Percentiles rank a stretch among this genome's conserved stretches.
Conservation (phyloP, 2,329 filamentous ascomycete species). For the Dothistroma septosporum region DNA sequence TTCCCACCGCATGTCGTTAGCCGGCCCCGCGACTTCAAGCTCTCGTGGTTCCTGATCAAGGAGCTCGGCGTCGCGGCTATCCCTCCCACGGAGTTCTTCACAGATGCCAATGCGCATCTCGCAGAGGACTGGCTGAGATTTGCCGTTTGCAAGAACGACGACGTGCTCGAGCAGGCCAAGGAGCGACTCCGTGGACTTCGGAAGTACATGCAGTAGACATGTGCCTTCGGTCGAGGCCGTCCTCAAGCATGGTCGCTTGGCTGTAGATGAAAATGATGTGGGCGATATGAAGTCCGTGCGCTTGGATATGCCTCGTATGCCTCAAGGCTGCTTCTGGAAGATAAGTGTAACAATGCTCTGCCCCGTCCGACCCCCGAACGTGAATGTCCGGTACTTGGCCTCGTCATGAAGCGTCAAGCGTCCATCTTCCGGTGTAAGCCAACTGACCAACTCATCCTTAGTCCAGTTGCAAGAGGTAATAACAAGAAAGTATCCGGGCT, state of each 20-base stretch:
- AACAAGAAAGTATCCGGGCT: slow-evolving; percentile 67
- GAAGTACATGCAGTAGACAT: slow-evolving; percentile 44
- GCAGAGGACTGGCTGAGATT: slow-evolving; percentile 93
- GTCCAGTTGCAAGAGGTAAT: slow-evolving; percentile 99
- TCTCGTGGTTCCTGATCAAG: slow-evolving; percentile 94
- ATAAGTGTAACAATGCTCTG: slow-evolving; percentile 85
- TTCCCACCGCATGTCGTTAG: slow-evolving; percentile 86
- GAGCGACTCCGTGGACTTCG: slow-evolving; percentile 48
- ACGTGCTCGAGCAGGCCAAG: slow-evolving; percentile 57
- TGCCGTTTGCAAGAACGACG: slow-evolving; percentile 92
- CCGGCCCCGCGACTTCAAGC: slow-evolving; percentile 86
- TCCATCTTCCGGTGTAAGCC: slow-evolving; percentile 60
- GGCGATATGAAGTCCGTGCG: neutral
- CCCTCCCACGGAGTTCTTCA: slow-evolving; percentile 96
- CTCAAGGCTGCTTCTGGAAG: slow-evolving; percentile 50
- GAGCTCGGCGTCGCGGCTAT: slow-evolving; percentile 95
- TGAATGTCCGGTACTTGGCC: slow-evolving; percentile 80
- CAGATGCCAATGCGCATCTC: slow-evolving; percentile 72
- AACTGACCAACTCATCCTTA: slow-evolving; percentile 72
- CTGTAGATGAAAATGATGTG: neutral
- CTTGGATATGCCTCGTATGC: neutral
- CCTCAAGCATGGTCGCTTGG: neutral
- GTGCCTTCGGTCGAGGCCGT: neutral
- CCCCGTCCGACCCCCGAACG: slow-evolving; percentile 82
- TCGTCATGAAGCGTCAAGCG: slow-evolving; percentile 60